Base-by-base conservation (phyloP, 2,329 filamentous ascomycete genomes). In the Fusarium veterinarium region DNA sequence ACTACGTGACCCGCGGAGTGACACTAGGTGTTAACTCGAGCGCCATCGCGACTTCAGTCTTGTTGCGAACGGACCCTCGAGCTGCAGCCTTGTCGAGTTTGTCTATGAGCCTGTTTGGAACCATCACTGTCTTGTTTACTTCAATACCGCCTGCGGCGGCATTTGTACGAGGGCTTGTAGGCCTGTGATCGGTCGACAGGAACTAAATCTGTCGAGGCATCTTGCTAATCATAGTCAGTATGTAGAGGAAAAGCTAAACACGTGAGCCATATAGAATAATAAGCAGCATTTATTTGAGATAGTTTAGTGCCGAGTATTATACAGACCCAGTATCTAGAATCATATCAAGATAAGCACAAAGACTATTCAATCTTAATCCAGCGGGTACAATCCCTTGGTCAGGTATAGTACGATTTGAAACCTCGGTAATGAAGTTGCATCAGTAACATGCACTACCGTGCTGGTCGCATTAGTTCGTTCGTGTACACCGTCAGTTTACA, bases 1-100 rank as follows among this genome's bases (percentile, higher is more conserved):
- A 91, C 78, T 91, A 91, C 67, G 88, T 91, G 38, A 90, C 88
- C 3, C 81, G 88, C n/a, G 89, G 89, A 14, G 87, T 91, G 8
- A 88, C 88, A 3, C 78, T 91, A n/a, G 89, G 89, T 8, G 87
- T 86, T 4, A 91, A 90, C 75, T 89, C 88, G 1, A 88, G 86
- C 8, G 89, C 89, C 10, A 88, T 91, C 42, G 88, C 85, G 3
- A 91, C 89, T 7, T 88, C 89, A 0, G 76, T 90, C 38, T 80
- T 91, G 5, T 78, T 91, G 5, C 82, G 84, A 5, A 86, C 85
- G 2, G 89, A 91, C 69, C 88, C 88, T 2, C 83, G 89, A 46
- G 89, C 88, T 10, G 89, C 89, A 2, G 88, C 89, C 23, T 80
- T 91, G 56, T 88, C 87, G 23, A 90, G 87, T 71, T 78, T 91